Base-by-base conservation (phyloP, 805 yeast species). In the Dipodascus albidus region DNA sequence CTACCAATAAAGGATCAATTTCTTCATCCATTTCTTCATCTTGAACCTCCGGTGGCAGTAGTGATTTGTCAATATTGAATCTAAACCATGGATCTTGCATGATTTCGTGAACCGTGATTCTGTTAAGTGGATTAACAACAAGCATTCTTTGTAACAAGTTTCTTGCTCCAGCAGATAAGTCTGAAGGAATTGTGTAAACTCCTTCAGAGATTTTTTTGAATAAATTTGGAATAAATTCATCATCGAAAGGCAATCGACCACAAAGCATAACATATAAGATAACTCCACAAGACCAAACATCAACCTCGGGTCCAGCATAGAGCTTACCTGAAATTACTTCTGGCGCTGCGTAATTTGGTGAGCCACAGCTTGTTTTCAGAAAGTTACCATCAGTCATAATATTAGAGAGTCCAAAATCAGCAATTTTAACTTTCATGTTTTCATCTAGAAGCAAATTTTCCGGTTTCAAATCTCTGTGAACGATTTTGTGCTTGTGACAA, bases 381-480 rank as follows among this genome's bases (percentile, higher is more conserved):
- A 90, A 90, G 67, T 90, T 90, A 56, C 98, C 98, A 70, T 90
- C 98, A 17, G 96, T 91, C 98, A 90, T 90, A 60, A 90, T 89
- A 67, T 90, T 90, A 23, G 95, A 85, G 50, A 90, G 75, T 4
- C 98, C 98, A 63, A 90, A 90, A 73, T 90, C 98, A 8, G 97
- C 97, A 70, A 90, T 91, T 69, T 91, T 90, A 52, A 90, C 96
- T 66, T 91, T 89, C 62, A 89, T 71, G 57, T 87, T 82, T 61
- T 90, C 97, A 67, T 91, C 97, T 58, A 90, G 73, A 56, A 90
- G 74, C 67, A 90, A 73, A 67, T 90, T 90, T 67, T 93, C 99
- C 0, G 99, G 99, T 68, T 93, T 93, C 67, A 93, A 78, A 71
- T 93, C 99, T 62, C 99, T 77, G 67, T 90, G 98, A 47, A 90